Conservation (phyloP, 345 rosid species). For the Rubroshorea leprosula region DNA sequence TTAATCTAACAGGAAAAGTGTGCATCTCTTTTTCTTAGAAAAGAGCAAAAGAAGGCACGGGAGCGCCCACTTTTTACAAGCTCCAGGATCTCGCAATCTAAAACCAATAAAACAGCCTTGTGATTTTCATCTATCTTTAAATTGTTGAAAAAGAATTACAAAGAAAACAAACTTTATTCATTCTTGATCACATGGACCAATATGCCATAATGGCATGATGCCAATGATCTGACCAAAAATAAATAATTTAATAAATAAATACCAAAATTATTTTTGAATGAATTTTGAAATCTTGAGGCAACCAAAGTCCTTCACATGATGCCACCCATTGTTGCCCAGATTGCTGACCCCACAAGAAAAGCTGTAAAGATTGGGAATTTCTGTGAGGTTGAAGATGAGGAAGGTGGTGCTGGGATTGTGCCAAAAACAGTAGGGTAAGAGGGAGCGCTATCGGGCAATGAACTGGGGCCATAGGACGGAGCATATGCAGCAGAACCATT, state of each 20-base stretch:
- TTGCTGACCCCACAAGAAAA: constrained; percentile 34
- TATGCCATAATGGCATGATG: too few species aligned
- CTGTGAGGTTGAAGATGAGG: constrained; percentile 30
- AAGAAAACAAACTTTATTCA: not conserved
- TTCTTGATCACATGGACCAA: not conserved
- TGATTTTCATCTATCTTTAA: too few species aligned
- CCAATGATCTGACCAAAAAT: not conserved
- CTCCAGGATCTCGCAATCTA: too few species aligned
- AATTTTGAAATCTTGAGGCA: not conserved
- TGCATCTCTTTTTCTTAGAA: not conserved
- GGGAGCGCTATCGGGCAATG: constrained; percentile 58
- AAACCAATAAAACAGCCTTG: too few species aligned
- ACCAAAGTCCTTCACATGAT: constrained; percentile 25
- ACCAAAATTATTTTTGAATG: not conserved
- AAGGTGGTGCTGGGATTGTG: constrained; percentile 54
- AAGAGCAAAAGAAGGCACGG: not conserved
- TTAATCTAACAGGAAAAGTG: not conserved
- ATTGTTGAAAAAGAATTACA: too few species aligned
- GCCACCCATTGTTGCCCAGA: constrained; percentile 28
- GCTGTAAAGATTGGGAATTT: constrained; percentile 24
- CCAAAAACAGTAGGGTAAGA: constrained; percentile 70
- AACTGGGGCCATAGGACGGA: constrained; percentile 45
- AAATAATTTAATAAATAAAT: too few species aligned
- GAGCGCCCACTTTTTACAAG: not conserved
- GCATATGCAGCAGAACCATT: constrained; percentile 50